Conservation (phyloP, 2,329 filamentous ascomycete genomes). For the Zopfia rhizophila region DNA sequence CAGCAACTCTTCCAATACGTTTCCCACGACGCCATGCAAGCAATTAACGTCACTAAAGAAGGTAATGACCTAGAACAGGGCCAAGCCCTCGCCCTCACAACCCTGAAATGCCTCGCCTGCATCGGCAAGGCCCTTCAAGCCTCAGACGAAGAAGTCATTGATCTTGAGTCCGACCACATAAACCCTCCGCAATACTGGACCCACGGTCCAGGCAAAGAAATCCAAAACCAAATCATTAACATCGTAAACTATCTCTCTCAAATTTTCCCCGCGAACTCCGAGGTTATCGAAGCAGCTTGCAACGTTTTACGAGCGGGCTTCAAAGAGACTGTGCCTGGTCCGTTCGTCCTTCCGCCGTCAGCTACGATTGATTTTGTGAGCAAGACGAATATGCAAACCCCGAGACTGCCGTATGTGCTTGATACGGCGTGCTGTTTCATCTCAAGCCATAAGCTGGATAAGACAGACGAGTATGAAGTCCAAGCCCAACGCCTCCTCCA, state of each 20-base stretch:
- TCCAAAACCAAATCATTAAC: slow-evolving; percentile 63
- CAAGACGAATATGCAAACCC: slow-evolving; percentile 68
- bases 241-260: slow-evolving; percentile 62
- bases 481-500: slow-evolving; percentile 56
- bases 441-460: slow-evolving; percentile 59
- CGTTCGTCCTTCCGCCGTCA: slow-evolving; percentile 77
- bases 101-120: slow-evolving; percentile 74
- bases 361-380: slow-evolving; percentile 75
- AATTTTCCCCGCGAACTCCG: slow-evolving; percentile 69
- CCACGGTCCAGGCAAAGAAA: slow-evolving; percentile 57
- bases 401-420: slow-evolving; percentile 74
- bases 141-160: slow-evolving; percentile 72
- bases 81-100: slow-evolving; percentile 59
- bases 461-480: slow-evolving; percentile 33
- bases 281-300: slow-evolving; percentile 78
- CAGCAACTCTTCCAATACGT: slow-evolving; percentile 70
- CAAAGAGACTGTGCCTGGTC: slow-evolving; percentile 76
- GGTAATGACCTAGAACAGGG: slow-evolving; percentile 52
- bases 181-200: slow-evolving; percentile 60
- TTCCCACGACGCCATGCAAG: slow-evolving; percentile 66
- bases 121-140: slow-evolving; percentile 79
- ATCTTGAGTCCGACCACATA: slow-evolving; percentile 69
- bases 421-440: slow-evolving; percentile 76
- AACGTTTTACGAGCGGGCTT: slow-evolving; percentile 78
- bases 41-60: slow-evolving; percentile 43